Percentiles rank a stretch among this genome's conserved stretches.
Evolutionary conservation across 164 flowering plant genomes (phyloP).

Genomic region (Aristolochia fimbriata): DNA sequence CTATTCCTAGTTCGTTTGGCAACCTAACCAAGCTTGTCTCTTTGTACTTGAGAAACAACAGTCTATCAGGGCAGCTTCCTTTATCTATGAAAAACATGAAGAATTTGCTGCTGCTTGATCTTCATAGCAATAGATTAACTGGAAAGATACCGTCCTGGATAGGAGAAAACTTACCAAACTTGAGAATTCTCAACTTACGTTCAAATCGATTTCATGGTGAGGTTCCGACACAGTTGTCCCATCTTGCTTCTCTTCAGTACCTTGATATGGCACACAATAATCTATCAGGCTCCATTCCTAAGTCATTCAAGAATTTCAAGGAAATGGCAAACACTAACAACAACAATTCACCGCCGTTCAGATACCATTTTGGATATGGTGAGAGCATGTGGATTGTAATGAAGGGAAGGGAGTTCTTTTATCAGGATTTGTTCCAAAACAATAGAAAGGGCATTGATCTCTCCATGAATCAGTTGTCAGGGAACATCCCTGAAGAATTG

Average conservation of each 20-base stretch:
- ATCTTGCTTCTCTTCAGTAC: constrained; percentile 8
- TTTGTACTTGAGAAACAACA: background rate
- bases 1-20: background rate
- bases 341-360: too few species aligned
- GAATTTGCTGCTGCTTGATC: background rate
- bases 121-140: background rate
- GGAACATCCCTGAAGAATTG: too few species aligned
- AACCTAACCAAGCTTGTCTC: background rate
- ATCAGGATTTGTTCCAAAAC: too few species aligned
- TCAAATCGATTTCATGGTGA: constrained; percentile 10
- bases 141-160: constrained; percentile 2
- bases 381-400: too few species aligned
- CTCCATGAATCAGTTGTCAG: too few species aligned
- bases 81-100: background rate
- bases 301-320: too few species aligned
- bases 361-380: too few species aligned
- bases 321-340: too few species aligned
- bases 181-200: constrained; percentile 9
- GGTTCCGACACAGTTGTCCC: constrained; percentile 6
- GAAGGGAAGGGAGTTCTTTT: too few species aligned
- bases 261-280: constrained; percentile 17
- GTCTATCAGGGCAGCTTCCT: background rate
- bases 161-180: background rate
- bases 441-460: too few species aligned
- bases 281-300: constrained; percentile 14